Percentiles rank a stretch among this genome's conserved stretches.
These are phyloP conservation scores for Alternaria novae-zelandiae DNA, from an alignment of 2,329 filamentous ascomycete genomes.

Conservation along the genomic window DNA sequence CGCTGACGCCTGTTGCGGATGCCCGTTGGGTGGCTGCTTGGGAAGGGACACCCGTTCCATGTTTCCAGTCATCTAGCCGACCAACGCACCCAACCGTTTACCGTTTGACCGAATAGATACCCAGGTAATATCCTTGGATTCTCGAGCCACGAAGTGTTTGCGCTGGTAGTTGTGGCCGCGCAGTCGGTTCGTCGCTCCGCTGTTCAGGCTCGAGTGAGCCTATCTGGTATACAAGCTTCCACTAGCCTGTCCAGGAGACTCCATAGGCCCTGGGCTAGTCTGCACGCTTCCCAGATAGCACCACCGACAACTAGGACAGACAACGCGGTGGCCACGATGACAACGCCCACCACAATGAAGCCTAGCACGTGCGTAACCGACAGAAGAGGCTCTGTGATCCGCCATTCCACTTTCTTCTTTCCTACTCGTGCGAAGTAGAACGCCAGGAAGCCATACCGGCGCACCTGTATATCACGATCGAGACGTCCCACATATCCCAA, in stretches of 20 bases:
- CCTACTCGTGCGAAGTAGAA: slow-evolving; percentile 4
- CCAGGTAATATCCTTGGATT: background rate
- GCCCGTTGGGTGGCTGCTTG: background rate
- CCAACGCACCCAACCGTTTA: background rate
- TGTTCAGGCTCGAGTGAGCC: background rate
- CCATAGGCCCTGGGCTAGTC: background rate
- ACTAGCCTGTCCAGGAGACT: background rate
- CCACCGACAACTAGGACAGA: background rate
- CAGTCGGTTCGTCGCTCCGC: background rate
- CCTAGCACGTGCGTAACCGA: background rate
- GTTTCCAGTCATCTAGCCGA: background rate
- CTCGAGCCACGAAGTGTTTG: background rate
- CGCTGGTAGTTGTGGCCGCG: background rate
- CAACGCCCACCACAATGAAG: background rate
- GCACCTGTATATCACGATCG: background rate
- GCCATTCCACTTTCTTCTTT: background rate
- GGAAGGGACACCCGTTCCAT: background rate
- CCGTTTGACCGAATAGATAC: background rate
- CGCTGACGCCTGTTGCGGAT: background rate
- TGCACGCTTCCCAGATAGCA: background rate
- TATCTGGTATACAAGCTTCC: background rate
- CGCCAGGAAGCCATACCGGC: background rate
- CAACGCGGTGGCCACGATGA: background rate
- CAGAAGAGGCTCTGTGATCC: background rate
- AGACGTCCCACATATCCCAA: background rate